Evolutionary conservation across 352 stramenopile species (phyloP).

Genomic region (Blastocystis sp.): DNA sequence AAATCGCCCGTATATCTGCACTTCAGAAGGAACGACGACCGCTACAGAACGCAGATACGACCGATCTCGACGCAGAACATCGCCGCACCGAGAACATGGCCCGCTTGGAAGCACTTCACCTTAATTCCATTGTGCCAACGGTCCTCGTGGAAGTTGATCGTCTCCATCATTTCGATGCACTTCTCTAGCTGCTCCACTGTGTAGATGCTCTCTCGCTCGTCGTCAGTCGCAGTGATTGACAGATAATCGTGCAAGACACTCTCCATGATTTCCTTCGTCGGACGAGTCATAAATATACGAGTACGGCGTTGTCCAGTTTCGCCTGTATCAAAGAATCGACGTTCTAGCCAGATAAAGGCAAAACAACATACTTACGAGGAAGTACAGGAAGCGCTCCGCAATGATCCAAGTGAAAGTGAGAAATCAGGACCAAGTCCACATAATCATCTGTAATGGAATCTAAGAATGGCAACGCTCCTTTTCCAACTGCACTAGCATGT

Average conservation of each 20-base stretch:
- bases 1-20: constrained; percentile 66
- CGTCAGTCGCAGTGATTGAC: constrained; percentile 72
- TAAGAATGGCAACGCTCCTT: constrained; percentile 94
- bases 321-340: constrained; percentile 75
- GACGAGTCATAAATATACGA: constrained; percentile 96
- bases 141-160: constrained; percentile 92
- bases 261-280: constrained; percentile 95
- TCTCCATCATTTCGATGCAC: constrained; percentile 92
- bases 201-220: constrained; percentile 69
- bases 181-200: constrained; percentile 84
- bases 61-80: constrained; percentile 99
- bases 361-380: not conserved
- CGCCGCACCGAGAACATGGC: constrained; percentile 94
- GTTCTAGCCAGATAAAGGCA: not conserved
- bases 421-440: constrained; percentile 93
- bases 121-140: constrained; percentile 93
- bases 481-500: constrained; percentile 69
- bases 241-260: constrained; percentile 94
- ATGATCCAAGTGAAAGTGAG: constrained; percentile 99
- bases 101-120: constrained; percentile 96
- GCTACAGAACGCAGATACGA: constrained; percentile 89
- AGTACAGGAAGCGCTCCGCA: constrained; percentile 84
- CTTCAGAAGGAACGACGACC: not conserved
- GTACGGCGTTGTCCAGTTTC: not conserved
- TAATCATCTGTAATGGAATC: constrained; percentile 87